Evolutionary conservation across 805 yeast genomes (phyloP).

Genomic region (Cyberlindnera sargentensis): DNA sequence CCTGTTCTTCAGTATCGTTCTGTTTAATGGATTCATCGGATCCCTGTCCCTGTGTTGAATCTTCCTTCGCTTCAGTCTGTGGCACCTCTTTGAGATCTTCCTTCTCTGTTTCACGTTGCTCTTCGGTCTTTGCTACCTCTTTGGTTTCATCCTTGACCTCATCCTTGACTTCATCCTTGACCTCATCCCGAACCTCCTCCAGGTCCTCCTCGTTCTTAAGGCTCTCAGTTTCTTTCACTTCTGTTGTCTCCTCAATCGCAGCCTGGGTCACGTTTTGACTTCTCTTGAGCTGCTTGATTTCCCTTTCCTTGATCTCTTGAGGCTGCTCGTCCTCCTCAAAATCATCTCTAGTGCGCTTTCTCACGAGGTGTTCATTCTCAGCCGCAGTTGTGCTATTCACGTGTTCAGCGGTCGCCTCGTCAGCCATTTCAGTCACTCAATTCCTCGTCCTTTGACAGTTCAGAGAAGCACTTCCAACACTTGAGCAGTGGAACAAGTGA

Average conservation of each 20-base stretch:
- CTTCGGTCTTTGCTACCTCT: neutral
- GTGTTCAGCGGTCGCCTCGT: neutral
- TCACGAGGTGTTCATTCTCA: conserved; percentile 5
- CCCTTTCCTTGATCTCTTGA: conserved; percentile 11
- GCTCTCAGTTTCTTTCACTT: conserved; percentile 2
- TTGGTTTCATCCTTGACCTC: neutral
- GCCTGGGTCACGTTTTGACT: conserved; percentile 7
- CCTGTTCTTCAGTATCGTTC: neutral
- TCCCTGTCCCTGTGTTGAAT: no score
- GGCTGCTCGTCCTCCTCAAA: conserved; percentile 16
- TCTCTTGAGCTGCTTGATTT: conserved; percentile 17
- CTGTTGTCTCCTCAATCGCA: neutral
- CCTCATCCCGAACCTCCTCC: neutral
- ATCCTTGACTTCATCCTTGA: neutral
- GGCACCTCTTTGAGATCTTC: neutral
- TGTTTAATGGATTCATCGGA: no score
- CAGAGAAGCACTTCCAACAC: no score
- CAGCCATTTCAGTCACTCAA: neutral
- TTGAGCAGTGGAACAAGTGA: neutral
- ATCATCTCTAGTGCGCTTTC: conserved; percentile 25
- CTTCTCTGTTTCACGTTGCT: neutral
- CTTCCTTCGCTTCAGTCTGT: neutral
- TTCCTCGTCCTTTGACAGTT: neutral
- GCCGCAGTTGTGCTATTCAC: neutral
- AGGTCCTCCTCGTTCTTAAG: neutral